phyloP scores from a whole-genome alignment of 75 land plant species.

The Selaginella tamariscina region DNA sequence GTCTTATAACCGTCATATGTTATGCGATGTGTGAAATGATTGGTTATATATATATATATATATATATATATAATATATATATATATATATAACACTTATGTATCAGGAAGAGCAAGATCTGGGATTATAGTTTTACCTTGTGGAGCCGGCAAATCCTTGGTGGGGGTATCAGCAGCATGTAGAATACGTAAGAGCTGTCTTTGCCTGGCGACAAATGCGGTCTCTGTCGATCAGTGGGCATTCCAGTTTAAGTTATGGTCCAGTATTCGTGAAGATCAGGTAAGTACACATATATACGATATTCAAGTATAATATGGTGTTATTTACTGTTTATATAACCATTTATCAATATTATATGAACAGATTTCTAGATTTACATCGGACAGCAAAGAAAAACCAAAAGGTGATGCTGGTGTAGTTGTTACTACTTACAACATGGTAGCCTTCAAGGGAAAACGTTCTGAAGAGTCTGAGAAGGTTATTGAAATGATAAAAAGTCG shows the following conservation, averaged over 20 bases:
- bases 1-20: no score
- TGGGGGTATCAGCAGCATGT: constrained; percentile 93
- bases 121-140: constrained; percentile 98
- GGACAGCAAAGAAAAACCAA: constrained; percentile 89
- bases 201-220: constrained; percentile 96
- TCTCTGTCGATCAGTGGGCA: constrained; percentile 99
- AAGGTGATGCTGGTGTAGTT: constrained; percentile 88
- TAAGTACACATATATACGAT: no score
- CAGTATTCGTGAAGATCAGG: constrained; percentile 74
- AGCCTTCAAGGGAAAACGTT: constrained; percentile 95
- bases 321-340: no score
- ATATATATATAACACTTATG: not conserved
- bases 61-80: not conserved
- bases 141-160: constrained; percentile 96
- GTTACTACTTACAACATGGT: constrained; percentile 98
- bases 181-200: constrained; percentile 81
- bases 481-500: constrained; percentile 94
- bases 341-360: no score
- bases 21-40: no score
- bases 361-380: constrained; percentile 97
- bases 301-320: no score
- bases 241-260: constrained; percentile 98
- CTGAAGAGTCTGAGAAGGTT: constrained; percentile 95
- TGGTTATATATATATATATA: no score
- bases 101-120: constrained; percentile 90